These are phyloP conservation scores for Xylaria sp. DNA, from an alignment of 2,329 filamentous ascomycete species.

Conservation along the genomic window DNA sequence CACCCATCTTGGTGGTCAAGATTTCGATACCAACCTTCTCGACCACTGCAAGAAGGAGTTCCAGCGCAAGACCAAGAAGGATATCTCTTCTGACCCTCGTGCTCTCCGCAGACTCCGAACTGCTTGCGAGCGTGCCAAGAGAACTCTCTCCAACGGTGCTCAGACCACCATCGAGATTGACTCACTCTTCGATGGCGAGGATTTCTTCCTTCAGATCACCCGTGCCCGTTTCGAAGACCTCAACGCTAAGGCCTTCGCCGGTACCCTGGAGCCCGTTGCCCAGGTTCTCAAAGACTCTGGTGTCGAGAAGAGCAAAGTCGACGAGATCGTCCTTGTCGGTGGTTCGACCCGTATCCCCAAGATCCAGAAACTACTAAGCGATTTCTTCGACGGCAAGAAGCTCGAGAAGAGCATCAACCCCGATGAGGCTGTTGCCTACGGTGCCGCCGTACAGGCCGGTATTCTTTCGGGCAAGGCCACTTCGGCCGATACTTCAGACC, in stretches of 20 bases:
- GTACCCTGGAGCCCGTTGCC: slow-evolving; percentile 93
- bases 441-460: slow-evolving; percentile 98
- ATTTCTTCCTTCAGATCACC: slow-evolving; percentile 97
- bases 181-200: slow-evolving; percentile 96
- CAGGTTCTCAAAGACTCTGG: slow-evolving; percentile 94
- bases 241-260: slow-evolving; percentile 93
- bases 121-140: slow-evolving; percentile 99
- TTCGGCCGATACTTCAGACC: slow-evolving; percentile 91
- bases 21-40: slow-evolving; percentile 95
- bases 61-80: slow-evolving; percentile 78
- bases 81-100: slow-evolving; percentile 81
- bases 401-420: slow-evolving; percentile 99
- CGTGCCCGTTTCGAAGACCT: slow-evolving; percentile 99
- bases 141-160: slow-evolving; percentile 95
- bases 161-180: slow-evolving; percentile 99
- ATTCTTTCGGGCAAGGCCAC: slow-evolving; percentile 98
- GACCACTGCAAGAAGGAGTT: slow-evolving; percentile 99
- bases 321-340: slow-evolving; percentile 99
- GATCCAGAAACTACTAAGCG: slow-evolving; percentile 98
- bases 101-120: slow-evolving; percentile 96
- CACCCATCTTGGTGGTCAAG: slow-evolving; percentile 93
- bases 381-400: slow-evolving; percentile 99
- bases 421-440: slow-evolving; percentile 98
- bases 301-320: slow-evolving; percentile 89
- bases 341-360: slow-evolving; percentile 98